Conservation (phyloP, 2,329 filamentous ascomycete species). For the Pseudogymnoascus sp. region DNA sequence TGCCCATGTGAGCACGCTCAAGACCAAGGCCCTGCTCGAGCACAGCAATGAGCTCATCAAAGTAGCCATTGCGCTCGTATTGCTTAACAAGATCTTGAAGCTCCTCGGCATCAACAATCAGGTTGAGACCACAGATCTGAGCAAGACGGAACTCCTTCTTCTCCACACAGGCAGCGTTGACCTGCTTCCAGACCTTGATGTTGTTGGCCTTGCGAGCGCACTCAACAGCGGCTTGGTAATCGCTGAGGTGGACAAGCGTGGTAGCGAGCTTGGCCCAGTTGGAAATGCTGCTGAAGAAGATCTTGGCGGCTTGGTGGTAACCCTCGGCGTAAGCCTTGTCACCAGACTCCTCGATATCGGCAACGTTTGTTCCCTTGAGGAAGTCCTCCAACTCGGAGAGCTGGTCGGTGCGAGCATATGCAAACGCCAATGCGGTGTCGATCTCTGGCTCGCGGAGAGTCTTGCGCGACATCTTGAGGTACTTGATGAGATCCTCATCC, state of each 20-base stretch:
- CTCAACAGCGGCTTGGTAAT: conserved; percentile 96
- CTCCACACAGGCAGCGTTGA: conserved; percentile 88
- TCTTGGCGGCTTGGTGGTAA: conserved; percentile 92
- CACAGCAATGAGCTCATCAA: conserved; percentile 91
- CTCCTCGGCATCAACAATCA: conserved; percentile 96
- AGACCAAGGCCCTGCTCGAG: conserved; percentile 92
- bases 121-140: conserved; percentile 96
- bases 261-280: conserved; percentile 99
- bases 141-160: conserved; percentile 99
- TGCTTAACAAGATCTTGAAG: conserved; percentile 87
- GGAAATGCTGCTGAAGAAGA: conserved; percentile 96
- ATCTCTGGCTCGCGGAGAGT: conserved; percentile 88
- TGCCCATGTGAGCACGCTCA: conserved; percentile 88
- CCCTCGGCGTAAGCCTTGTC: conserved; percentile 97
- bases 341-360: conserved; percentile 91
- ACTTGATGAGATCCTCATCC: conserved; percentile 96
- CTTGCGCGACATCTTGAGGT: conserved; percentile 93
- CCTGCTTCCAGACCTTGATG: conserved; percentile 98
- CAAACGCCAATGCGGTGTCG: conserved; percentile 90
- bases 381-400: conserved; percentile 94
- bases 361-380: conserved; percentile 84
- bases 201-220: conserved; percentile 98
- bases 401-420: conserved; percentile 85
- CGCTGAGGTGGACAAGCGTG: conserved; percentile 90
- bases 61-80: conserved; percentile 95